A percentile compares a stretch with the other conserved stretches of the same genome.
Evolutionary conservation across 2,329 filamentous ascomycete genomes (phyloP).

Genomic region (Colletotrichum melonis): DNA sequence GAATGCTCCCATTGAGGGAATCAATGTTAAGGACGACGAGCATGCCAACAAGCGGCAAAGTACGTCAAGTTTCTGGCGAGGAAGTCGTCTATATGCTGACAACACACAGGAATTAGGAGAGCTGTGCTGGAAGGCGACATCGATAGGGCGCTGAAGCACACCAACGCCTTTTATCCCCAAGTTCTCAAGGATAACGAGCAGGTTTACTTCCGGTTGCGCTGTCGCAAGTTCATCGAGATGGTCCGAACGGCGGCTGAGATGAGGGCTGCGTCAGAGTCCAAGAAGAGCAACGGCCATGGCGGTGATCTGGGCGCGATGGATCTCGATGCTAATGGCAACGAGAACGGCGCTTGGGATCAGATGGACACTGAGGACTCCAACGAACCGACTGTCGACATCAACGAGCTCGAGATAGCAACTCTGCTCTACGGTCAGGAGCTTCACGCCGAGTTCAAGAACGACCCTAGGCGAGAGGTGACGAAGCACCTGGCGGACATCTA

Average conservation of each 20-base stretch:
- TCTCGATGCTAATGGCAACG: conserved; percentile 61
- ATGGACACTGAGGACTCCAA: conserved; percentile 65
- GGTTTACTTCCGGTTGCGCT: conserved; percentile 88
- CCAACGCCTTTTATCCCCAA: conserved; percentile 80
- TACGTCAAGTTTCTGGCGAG: conserved; percentile 55
- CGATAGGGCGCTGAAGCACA: conserved; percentile 87
- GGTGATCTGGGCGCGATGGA: conserved; percentile 63
- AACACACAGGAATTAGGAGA: conserved; percentile 77
- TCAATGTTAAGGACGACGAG: conserved; percentile 81
- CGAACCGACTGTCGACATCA: conserved; percentile 39
- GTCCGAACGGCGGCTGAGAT: conserved; percentile 80
- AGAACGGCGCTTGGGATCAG: conserved; percentile 54
- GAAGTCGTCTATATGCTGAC: background rate
- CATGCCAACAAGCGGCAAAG: conserved; percentile 90
- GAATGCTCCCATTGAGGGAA: conserved; percentile 61
- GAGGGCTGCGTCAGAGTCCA: conserved; percentile 58
- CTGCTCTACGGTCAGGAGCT: conserved; percentile 84
- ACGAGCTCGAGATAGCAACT: conserved; percentile 72
- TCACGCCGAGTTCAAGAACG: conserved; percentile 79
- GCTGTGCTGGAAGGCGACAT: conserved; percentile 94
- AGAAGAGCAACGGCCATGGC: conserved; percentile 56
- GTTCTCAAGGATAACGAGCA: conserved; percentile 85
- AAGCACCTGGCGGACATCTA: conserved; percentile 87
- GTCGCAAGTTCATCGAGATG: conserved; percentile 96
- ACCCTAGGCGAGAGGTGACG: conserved; percentile 76